Conservation (phyloP, 2,329 filamentous ascomycete species). For the Bipolaris gigantea region DNA sequence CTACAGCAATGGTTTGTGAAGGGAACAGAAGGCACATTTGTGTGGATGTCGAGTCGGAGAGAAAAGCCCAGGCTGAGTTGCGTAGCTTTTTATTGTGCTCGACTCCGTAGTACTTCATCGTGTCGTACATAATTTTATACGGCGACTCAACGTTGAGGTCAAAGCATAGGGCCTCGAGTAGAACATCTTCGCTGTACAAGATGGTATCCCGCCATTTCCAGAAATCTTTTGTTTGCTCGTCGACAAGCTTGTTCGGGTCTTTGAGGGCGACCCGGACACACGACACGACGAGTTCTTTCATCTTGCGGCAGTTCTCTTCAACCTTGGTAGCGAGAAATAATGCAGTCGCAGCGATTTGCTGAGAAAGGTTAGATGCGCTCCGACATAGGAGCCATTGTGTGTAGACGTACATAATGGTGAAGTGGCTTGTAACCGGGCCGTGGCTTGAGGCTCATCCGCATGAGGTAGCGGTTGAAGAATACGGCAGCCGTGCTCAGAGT, state of each 20-base stretch:
- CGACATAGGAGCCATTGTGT: background rate
- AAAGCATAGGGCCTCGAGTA: conserved; percentile 91
- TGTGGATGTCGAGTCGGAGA: conserved; percentile 87
- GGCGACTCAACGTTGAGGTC: conserved; percentile 89
- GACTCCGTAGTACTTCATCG: conserved; percentile 71
- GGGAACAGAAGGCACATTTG: conserved; percentile 80
- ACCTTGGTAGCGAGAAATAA: conserved; percentile 96
- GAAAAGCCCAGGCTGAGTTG: conserved; percentile 89
- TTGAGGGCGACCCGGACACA: conserved; percentile 95
- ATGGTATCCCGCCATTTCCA: conserved; percentile 98
- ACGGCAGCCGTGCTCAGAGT: conserved; percentile 90
- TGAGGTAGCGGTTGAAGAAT: conserved; percentile 95
- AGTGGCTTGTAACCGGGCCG: conserved; percentile 68
- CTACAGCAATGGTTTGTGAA: conserved; percentile 78
- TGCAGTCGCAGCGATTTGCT: conserved; percentile 84
- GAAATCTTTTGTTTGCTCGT: conserved; percentile 97
- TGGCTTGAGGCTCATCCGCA: conserved; percentile 80
- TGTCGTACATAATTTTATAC: conserved; percentile 80
- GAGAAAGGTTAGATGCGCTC: conserved; percentile 11
- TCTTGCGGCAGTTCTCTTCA: conserved; percentile 94
- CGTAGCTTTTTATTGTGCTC: conserved; percentile 80
- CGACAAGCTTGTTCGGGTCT: conserved; percentile 83
- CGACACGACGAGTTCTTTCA: conserved; percentile 89
- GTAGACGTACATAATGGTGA: conserved; percentile 70
- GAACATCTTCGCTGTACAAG: conserved; percentile 84